These are phyloP conservation scores for Gossypium raimondii DNA, from an alignment of 345 rosid genomes.

Conservation along the genomic window DNA sequence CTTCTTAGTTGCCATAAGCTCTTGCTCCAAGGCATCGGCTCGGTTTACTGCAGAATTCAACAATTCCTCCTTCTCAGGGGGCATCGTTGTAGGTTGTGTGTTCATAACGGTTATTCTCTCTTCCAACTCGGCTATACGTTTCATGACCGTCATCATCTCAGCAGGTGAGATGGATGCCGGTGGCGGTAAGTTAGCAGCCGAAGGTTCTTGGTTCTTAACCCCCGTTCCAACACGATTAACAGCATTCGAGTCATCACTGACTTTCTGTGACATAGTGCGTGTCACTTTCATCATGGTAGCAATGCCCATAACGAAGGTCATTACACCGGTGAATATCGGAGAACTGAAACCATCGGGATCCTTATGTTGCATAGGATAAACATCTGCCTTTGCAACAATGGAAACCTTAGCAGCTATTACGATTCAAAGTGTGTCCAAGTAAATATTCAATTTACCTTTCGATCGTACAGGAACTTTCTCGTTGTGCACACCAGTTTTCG, in stretches of 20 bases:
- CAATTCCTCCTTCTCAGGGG: slow-evolving; percentile 80
- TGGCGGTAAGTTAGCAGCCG: slow-evolving; percentile 23
- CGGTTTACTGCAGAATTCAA: slow-evolving; percentile 60
- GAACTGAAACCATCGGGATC: slow-evolving; percentile 42
- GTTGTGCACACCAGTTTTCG: slow-evolving; percentile 37
- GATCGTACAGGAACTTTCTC: slow-evolving; percentile 29
- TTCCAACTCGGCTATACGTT: slow-evolving; percentile 78
- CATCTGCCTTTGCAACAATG: slow-evolving; percentile 28
- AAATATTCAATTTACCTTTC: slow-evolving; percentile 27
- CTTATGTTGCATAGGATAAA: slow-evolving; percentile 31
- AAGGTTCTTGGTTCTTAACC: slow-evolving; percentile 30
- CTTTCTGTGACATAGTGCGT: slow-evolving; percentile 59
- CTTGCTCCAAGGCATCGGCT: slow-evolving; percentile 69
- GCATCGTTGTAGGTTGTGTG: slow-evolving; percentile 49
- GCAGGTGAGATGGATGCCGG: slow-evolving; percentile 36
- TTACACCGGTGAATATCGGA: slow-evolving; percentile 65
- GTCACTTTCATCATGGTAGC: slow-evolving; percentile 77
- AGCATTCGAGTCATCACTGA: slow-evolving; percentile 57
- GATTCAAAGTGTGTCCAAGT: background rate
- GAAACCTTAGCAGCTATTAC: background rate
- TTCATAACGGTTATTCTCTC: slow-evolving; percentile 50
- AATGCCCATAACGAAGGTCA: slow-evolving; percentile 81
- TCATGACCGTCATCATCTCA: slow-evolving; percentile 58
- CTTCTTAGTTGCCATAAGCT: slow-evolving; percentile 73
- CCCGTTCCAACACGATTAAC: slow-evolving; percentile 40